A percentile compares a stretch with the other conserved stretches of the same genome.
phyloP scores from a whole-genome alignment of 805 yeast species.

The Tetrapisispora fleetii region DNA sequence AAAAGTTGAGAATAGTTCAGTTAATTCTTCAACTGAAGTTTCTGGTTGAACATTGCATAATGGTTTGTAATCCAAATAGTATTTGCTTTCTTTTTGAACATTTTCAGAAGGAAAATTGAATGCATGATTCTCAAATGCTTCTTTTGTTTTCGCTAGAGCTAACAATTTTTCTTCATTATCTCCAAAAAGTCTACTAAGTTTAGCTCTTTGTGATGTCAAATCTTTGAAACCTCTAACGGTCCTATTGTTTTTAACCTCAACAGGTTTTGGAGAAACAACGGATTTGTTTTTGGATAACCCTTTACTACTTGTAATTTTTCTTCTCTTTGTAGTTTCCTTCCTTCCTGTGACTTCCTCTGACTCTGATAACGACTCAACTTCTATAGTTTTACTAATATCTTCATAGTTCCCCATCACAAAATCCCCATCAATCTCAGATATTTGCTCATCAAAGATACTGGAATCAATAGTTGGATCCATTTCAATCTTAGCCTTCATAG shows the following conservation, averaged over 20 bases:
- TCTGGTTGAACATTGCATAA: constrained; percentile 7
- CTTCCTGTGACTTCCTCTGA: constrained; percentile 2
- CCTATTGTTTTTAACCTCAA: constrained; percentile 16
- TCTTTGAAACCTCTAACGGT: constrained; percentile 24
- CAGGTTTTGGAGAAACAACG: constrained; percentile 5
- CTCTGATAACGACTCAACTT: not conserved
- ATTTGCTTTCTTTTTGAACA: constrained; percentile 18
- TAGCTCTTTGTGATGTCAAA: constrained; percentile 34
- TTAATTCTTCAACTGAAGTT: constrained; percentile 2
- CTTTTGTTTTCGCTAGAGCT: constrained; percentile 36
- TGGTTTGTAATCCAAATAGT: constrained; percentile 14
- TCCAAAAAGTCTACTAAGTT: constrained; percentile 41
- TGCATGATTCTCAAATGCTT: constrained; percentile 39
- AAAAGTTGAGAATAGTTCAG: not conserved
- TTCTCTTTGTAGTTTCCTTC: not conserved
- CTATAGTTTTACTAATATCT: not conserved
- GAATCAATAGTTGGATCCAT: not conserved
- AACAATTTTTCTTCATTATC: constrained; percentile 35
- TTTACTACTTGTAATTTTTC: constrained; percentile 3
- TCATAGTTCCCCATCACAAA: not conserved
- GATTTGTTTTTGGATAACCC: constrained; percentile 1
- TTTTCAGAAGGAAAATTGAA: constrained; percentile 34
- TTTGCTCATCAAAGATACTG: not conserved
- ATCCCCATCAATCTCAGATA: not conserved
- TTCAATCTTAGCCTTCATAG: not conserved